Evolutionary conservation across 768 basidiomycete genomes (phyloP).

Genomic region (Daedaleopsis sinensis): DNA sequence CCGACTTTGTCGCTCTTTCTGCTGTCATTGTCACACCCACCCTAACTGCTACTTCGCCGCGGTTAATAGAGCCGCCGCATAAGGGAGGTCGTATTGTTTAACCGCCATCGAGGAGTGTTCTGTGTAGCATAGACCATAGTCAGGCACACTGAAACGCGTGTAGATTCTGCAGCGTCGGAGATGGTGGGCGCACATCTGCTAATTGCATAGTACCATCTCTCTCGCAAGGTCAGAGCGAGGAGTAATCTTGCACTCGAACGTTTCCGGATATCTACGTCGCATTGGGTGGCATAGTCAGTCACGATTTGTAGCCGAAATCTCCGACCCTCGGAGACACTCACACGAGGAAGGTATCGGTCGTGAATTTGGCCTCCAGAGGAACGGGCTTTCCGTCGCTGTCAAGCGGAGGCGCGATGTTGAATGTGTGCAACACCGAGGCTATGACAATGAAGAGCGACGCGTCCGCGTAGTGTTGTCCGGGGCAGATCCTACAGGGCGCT

Average conservation of each 20-base stretch:
- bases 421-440: conserved; percentile 1
- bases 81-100: too few species aligned
- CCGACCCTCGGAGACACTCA: neutral
- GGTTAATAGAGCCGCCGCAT: too few species aligned
- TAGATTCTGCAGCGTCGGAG: too few species aligned
- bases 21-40: too few species aligned
- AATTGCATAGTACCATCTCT: neutral
- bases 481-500: conserved; percentile 2
- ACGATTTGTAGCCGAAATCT: neutral
- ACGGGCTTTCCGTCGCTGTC: neutral
- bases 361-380: neutral
- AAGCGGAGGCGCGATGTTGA: conserved; percentile 1
- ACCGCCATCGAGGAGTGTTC: too few species aligned
- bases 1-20: too few species aligned
- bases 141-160: too few species aligned
- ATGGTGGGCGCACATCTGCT: too few species aligned
- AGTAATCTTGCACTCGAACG: neutral
- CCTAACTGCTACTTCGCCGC: too few species aligned
- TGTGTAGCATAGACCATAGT: too few species aligned
- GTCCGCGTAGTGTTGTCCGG: conserved; percentile 3
- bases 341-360: neutral
- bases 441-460: conserved; percentile 7
- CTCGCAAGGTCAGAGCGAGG: neutral
- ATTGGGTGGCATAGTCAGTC: neutral
- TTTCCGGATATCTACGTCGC: neutral